A percentile compares a stretch with the other conserved stretches of the same genome.
phyloP scores from a whole-genome alignment of 257 asterid species.

The Asclepias syriaca region DNA sequence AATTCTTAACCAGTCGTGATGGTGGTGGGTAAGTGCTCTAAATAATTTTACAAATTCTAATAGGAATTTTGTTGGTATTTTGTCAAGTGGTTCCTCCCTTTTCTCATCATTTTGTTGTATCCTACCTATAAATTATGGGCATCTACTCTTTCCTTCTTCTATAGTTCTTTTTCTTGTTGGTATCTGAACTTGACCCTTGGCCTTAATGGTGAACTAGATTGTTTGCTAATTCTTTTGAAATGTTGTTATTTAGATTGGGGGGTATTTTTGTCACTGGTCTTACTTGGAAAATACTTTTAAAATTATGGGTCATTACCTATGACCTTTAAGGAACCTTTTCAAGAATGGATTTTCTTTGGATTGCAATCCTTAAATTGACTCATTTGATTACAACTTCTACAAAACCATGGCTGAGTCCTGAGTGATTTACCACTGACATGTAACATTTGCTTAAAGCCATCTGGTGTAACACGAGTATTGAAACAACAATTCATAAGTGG shows the following conservation, averaged over 20 bases:
- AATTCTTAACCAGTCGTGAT: conserved; percentile 83
- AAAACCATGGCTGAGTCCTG: not conserved
- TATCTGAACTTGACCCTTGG: too few relatives aligned
- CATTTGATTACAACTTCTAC: not conserved
- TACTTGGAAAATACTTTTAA: too few relatives aligned
- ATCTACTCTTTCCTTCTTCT: too few relatives aligned
- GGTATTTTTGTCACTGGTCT: too few relatives aligned
- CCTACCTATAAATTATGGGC: too few relatives aligned
- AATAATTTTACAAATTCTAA: not conserved
- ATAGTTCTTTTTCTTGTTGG: too few relatives aligned
- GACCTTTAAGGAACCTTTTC: not conserved
- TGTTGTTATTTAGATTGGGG: not conserved
- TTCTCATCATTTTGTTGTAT: too few relatives aligned
- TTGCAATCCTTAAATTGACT: not conserved
- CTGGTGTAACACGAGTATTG: not conserved
- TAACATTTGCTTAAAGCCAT: not conserved
- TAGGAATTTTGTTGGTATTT: too few relatives aligned
- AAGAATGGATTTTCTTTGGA: not conserved
- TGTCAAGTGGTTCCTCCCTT: too few relatives aligned
- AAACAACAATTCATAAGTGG: not conserved
- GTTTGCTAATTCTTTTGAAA: too few relatives aligned
- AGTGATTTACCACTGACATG: not conserved
- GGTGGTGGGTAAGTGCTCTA: conserved; percentile 83
- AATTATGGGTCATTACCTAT: too few relatives aligned
- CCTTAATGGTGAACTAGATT: too few relatives aligned